Evolutionary conservation across 2,329 filamentous ascomycete species (phyloP).

Genomic region (Emmonsia crescens): DNA sequence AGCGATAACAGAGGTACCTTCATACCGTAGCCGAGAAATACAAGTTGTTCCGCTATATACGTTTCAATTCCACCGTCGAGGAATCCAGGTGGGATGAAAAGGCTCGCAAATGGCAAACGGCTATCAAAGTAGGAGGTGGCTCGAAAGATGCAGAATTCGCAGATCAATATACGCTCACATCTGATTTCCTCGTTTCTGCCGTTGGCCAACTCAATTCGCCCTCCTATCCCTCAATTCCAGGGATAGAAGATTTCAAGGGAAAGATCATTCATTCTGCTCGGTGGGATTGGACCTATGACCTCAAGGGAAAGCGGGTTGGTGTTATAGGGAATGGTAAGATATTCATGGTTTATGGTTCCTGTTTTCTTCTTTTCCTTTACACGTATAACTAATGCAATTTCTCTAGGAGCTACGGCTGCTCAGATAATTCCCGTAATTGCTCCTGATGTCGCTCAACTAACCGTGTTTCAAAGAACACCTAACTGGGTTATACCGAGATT

Average conservation of each 20-base stretch:
- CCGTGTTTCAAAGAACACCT: slow-evolving; percentile 47
- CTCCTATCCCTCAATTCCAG: slow-evolving; percentile 39
- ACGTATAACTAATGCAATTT: background rate
- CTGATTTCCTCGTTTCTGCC: slow-evolving; percentile 47
- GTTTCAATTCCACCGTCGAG: slow-evolving; percentile 46
- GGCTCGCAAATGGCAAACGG: slow-evolving; percentile 41
- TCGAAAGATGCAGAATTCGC: slow-evolving; percentile 47
- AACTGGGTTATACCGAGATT: slow-evolving; percentile 49
- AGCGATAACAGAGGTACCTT: slow-evolving; percentile 36
- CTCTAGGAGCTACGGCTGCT: slow-evolving; percentile 43
- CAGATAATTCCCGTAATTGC: slow-evolving; percentile 50
- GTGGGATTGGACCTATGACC: slow-evolving; percentile 50
- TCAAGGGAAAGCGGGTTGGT: slow-evolving; percentile 45
- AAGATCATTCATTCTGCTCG: slow-evolving; percentile 47
- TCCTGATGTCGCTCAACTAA: slow-evolving; percentile 39
- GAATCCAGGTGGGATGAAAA: slow-evolving; percentile 45
- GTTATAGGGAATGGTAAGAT: slow-evolving; percentile 47
- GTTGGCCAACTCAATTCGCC: slow-evolving; percentile 51
- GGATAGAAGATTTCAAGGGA: slow-evolving; percentile 39
- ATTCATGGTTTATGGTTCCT: too few species aligned
- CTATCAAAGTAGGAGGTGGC: slow-evolving; percentile 36
- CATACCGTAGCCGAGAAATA: slow-evolving; percentile 43
- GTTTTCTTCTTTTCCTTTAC: background rate
- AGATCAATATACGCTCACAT: slow-evolving; percentile 41
- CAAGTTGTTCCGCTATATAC: slow-evolving; percentile 45